A percentile compares a stretch with the other conserved stretches of the same genome.
These are phyloP conservation scores for Diversispora eburnea DNA, from an alignment of 192 early-diverging fungal species.

Conservation along the genomic window DNA sequence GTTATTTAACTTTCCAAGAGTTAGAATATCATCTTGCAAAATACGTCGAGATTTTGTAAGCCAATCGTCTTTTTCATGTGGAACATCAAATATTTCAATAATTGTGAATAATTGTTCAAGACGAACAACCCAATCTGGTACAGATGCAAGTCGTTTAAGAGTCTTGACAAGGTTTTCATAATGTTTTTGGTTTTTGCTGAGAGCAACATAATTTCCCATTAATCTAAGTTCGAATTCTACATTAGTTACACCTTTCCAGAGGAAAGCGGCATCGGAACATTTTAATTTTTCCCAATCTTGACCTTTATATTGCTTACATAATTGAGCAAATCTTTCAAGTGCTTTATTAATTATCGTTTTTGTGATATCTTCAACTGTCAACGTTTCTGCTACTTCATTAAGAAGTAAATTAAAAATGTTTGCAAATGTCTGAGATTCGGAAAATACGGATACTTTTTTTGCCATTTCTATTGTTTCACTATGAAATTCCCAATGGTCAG, in stretches of 20 bases:
- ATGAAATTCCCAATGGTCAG: neutral
- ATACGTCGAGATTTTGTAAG: neutral
- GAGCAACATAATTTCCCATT: neutral
- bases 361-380: neutral
- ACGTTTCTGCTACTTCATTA: neutral
- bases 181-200: neutral
- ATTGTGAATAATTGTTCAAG: neutral
- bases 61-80: neutral
- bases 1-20: neutral
- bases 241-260: conserved; percentile 24
- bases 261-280: neutral
- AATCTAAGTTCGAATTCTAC: neutral
- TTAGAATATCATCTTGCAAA: neutral
- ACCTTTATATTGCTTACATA: neutral
- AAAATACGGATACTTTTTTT: neutral
- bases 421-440: conserved; percentile 8
- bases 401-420: conserved; percentile 9
- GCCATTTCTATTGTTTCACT: neutral
- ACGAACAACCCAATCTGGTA: neutral
- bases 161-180: neutral
- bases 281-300: conserved; percentile 14
- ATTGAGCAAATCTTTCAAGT: neutral
- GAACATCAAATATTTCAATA: neutral
- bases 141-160: neutral
- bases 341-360: neutral